These are phyloP conservation scores for Coemansia sp. DNA, from an alignment of 192 early-diverging fungal species.

Conservation along the genomic window DNA sequence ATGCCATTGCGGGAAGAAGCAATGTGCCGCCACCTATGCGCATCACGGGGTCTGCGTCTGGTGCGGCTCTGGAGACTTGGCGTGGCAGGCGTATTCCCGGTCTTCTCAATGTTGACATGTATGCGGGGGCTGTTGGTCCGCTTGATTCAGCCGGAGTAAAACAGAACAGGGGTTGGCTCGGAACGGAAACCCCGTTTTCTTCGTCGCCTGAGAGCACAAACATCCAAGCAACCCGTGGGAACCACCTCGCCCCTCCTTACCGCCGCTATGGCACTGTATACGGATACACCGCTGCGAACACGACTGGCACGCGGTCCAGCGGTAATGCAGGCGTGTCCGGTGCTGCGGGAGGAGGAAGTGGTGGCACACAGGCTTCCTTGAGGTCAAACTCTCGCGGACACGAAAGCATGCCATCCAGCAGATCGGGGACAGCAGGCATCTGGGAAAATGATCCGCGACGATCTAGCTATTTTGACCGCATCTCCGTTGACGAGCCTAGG, in stretches of 20 bases:
- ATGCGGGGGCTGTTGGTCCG: slow-evolving; percentile 19
- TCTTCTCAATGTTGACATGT: slow-evolving; percentile 24
- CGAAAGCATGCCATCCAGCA: slow-evolving; percentile 15
- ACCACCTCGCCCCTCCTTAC: slow-evolving; percentile 36
- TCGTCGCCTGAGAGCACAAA: slow-evolving; percentile 20
- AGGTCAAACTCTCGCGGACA: slow-evolving; percentile 24
- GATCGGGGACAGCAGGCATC: slow-evolving; percentile 25
- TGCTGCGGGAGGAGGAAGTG: slow-evolving; percentile 3
- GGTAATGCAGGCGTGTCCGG: not conserved
- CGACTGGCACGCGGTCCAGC: slow-evolving; percentile 2
- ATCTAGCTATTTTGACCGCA: slow-evolving; percentile 52
- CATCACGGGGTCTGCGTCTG: not conserved
- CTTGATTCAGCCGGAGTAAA: slow-evolving; percentile 13
- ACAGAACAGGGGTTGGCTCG: not conserved
- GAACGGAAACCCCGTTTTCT: slow-evolving; percentile 10
- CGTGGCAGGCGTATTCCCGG: slow-evolving; percentile 43
- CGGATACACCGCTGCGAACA: slow-evolving; percentile 29
- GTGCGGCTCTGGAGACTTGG: slow-evolving; percentile 38
- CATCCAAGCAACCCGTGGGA: not conserved
- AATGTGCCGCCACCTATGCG: slow-evolving; percentile 13
- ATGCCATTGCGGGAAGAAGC: slow-evolving; percentile 12
- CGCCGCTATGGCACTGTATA: slow-evolving; percentile 50
- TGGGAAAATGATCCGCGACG: slow-evolving; percentile 44
- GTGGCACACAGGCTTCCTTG: not conserved
- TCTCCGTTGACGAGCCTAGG: slow-evolving; percentile 40